A percentile compares a stretch with the other conserved stretches of the same genome.
Conservation (phyloP, 208 protist species). For the Herpetomonas tarakana region DNA sequence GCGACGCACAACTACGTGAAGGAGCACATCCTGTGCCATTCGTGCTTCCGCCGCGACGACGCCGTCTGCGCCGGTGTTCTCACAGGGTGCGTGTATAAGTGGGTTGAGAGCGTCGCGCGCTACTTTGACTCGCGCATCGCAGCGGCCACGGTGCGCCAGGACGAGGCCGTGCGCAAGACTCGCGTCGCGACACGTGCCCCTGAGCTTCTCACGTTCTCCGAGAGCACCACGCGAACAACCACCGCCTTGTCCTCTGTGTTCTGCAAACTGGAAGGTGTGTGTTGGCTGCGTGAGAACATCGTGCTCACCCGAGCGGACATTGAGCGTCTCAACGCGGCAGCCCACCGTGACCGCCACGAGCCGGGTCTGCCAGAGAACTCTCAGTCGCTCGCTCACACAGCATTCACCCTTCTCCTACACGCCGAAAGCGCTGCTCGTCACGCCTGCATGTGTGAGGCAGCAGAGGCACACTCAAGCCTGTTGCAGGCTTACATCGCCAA, state of each 20-base stretch:
- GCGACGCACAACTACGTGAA: too few species aligned
- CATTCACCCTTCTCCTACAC: too few species aligned
- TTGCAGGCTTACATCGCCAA: too few species aligned
- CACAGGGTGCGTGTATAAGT: background rate
- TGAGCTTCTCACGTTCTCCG: background rate
- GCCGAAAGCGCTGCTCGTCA: too few species aligned
- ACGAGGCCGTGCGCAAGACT: background rate
- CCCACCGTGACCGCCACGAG: background rate
- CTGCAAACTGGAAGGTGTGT: background rate
- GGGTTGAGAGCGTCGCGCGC: background rate
- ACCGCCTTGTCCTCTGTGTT: conserved; percentile 1
- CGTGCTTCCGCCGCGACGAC: background rate
- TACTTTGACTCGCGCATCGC: background rate
- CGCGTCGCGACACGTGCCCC: background rate
- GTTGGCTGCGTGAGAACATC: background rate
- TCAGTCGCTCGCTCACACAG: background rate
- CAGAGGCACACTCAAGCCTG: too few species aligned
- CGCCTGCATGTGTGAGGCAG: too few species aligned
- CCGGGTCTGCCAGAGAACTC: background rate
- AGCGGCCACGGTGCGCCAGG: background rate
- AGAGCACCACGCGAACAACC: background rate
- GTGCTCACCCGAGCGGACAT: background rate
- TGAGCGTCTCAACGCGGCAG: background rate
- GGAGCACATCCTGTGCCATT: too few species aligned
- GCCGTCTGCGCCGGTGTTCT: background rate